phyloP scores from a whole-genome alignment of 1,139 yeast genomes.

The Saccharomyces pastorianus region DNA sequence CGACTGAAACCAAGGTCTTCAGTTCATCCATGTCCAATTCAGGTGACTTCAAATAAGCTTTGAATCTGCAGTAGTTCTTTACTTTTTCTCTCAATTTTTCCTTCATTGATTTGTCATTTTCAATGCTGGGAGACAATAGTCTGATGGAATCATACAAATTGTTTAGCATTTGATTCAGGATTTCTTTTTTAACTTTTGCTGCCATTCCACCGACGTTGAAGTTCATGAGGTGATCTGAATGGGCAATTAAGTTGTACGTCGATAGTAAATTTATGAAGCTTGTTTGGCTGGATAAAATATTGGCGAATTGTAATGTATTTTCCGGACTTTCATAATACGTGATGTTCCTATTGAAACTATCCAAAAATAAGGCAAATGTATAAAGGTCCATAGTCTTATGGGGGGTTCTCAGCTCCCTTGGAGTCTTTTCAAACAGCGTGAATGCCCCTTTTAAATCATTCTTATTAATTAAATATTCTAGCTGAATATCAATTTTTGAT shows the following conservation, averaged over 20 bases:
- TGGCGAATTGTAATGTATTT: conserved; percentile 28
- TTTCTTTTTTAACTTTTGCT: conserved; percentile 14
- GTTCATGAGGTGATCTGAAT: conserved; percentile 6
- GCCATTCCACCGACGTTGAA: conserved; percentile 5
- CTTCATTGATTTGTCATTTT: conserved; percentile 5
- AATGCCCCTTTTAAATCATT: conserved; percentile 20
- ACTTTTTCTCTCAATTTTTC: conserved; percentile 14
- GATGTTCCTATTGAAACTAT: conserved; percentile 13
- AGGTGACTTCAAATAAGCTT: conserved; percentile 20
- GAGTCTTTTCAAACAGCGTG: conserved; percentile 10
- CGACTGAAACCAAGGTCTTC: conserved; percentile 19
- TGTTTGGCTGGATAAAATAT: conserved; percentile 20
- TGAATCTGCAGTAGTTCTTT: conserved; percentile 23
- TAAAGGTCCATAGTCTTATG: conserved; percentile 20
- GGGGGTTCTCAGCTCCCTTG: conserved; percentile 8
- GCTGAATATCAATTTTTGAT: conserved; percentile 12
- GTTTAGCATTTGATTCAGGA: conserved; percentile 26
- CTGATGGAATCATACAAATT: conserved; percentile 22
- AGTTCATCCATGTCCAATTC: conserved; percentile 14
- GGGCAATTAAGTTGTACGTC: conserved; percentile 13
- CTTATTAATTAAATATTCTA: conserved; percentile 23
- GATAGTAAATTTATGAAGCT: conserved; percentile 19
- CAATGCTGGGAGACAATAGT: conserved; percentile 11
- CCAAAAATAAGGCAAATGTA: conserved; percentile 22
- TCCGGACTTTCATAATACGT: conserved; percentile 13